Conservation (phyloP, 768 basidiomycete species). For the Podaxis sp. region DNA sequence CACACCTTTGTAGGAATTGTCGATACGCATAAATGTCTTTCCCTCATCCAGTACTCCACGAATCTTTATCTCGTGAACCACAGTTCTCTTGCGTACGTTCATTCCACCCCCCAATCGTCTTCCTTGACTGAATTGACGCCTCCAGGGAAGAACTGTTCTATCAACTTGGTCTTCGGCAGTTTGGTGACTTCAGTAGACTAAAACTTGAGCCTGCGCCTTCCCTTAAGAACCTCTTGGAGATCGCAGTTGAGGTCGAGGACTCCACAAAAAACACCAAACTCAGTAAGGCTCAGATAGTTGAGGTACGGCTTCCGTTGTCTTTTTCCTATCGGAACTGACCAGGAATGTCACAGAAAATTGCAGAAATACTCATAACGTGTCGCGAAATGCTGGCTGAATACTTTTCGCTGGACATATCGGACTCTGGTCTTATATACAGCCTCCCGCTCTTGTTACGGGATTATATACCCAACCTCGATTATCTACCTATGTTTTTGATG, state of each 20-base stretch:
- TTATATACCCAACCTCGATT: slow-evolving; percentile 88
- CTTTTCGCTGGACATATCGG: slow-evolving; percentile 73
- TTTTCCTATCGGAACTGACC: not conserved
- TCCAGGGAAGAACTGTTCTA: slow-evolving; percentile 91
- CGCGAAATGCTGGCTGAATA: slow-evolving; percentile 91
- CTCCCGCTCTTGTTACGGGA: slow-evolving; percentile 82
- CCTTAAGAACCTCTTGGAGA: slow-evolving; percentile 61
- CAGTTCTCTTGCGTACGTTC: slow-evolving; percentile 71
- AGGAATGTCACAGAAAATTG: slow-evolving; percentile 47
- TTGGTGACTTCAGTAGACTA: slow-evolving; percentile 74
- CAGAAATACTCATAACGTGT: slow-evolving; percentile 49
- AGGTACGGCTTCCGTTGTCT: slow-evolving; percentile 39
- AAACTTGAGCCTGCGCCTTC: slow-evolving; percentile 81
- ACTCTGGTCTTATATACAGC: slow-evolving; percentile 62
- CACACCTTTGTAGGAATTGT: slow-evolving; percentile 94
- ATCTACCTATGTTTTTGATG: slow-evolving; percentile 86
- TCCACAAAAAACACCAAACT: slow-evolving; percentile 52
- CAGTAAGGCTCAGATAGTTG: slow-evolving; percentile 58
- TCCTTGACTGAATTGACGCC: not conserved
- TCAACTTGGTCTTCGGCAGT: slow-evolving; percentile 88
- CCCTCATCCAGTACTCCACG: slow-evolving; percentile 83
- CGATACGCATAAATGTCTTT: slow-evolving; percentile 66
- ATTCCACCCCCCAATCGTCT: not conserved
- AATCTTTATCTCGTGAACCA: slow-evolving; percentile 91
- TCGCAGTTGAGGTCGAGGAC: slow-evolving; percentile 73